Base-by-base conservation (phyloP, 2,329 filamentous ascomycete genomes). In the Byssoonygena ceratinophila region DNA sequence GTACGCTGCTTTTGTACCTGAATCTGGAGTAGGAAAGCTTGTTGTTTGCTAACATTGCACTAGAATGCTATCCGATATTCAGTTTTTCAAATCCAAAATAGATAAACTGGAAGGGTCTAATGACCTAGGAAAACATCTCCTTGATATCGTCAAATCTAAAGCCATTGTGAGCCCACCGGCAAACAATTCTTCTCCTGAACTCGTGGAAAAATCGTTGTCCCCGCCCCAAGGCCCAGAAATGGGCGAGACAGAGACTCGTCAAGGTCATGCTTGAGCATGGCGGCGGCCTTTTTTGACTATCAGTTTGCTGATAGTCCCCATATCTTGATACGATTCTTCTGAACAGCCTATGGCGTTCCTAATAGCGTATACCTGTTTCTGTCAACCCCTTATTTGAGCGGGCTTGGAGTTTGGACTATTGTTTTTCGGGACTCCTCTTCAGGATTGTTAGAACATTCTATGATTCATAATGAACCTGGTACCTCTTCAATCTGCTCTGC, bases 71-170 rank as follows among this genome's bases (percentile, higher is more conserved):
- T 78, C 78, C 44, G 89, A 95, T 63, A 78, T 87, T 14, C 81
- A 89, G 52, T 80, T 82, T 59, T 84, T 95, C 60, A 77, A 81
- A 46, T 71, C 76, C 1, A 83, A 82, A 59, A 76, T 95, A 5
- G 76, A 80, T 59, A 89, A 87, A 63, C 78, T 95, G 36, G 84
- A 92, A 49, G 88, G 87, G 1, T 87, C 87, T 54, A 83, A 78
- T 8, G 83, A 89, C 58, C 74, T 87, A 2, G 87, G 85, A 27
- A 78, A 84, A 32, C 76, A 82, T 56, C 75, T 96, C 4, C 69
- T 82, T 11, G 77, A 78, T 51, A 51, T 73, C 18, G 64, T 72
- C 29, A 62, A 68, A 41, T 62, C 63, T 11, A 74, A 73, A 57
- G 58, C 57, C 4, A 64, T 66, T 25, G 53, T 46, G 59, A n/a